These are phyloP conservation scores for Aspergillus affinis DNA, from an alignment of 495 filamentous ascomycete species.

Conservation along the genomic window DNA sequence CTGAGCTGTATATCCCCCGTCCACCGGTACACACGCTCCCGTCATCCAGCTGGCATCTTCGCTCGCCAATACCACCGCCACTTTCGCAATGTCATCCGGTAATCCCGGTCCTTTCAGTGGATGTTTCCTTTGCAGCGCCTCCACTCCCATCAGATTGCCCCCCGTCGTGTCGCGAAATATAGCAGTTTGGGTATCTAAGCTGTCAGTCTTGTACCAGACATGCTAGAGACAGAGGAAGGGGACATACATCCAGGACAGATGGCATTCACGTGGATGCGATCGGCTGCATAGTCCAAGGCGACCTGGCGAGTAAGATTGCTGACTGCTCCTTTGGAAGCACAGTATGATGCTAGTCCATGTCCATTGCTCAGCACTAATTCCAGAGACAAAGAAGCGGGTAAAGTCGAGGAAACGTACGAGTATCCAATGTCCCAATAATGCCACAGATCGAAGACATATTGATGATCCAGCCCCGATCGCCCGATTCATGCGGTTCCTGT, in stretches of 20 bases:
- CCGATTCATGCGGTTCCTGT: slow-evolving; percentile 40
- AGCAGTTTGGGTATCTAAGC: slow-evolving; percentile 27
- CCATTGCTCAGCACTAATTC: not conserved
- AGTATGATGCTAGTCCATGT: slow-evolving; percentile 41
- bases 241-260: slow-evolving; percentile 52
- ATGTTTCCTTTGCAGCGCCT: slow-evolving; percentile 22
- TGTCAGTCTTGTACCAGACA: not conserved
- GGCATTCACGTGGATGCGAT: slow-evolving; percentile 55
- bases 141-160: not conserved
- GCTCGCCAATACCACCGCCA: slow-evolving; percentile 49
- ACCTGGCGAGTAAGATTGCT: slow-evolving; percentile 45
- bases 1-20: slow-evolving; percentile 47
- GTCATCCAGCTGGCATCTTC: slow-evolving; percentile 48
- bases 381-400: not conserved
- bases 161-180: slow-evolving; percentile 16
- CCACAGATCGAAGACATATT: slow-evolving; percentile 49
- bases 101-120: slow-evolving; percentile 44
- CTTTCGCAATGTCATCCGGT: slow-evolving; percentile 46
- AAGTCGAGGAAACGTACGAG: slow-evolving; percentile 4
- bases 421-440: slow-evolving; percentile 27
- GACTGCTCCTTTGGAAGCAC: slow-evolving; percentile 50
- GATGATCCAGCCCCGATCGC: slow-evolving; percentile 55
- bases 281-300: slow-evolving; percentile 48
- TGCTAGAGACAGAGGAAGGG: not conserved
- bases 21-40: slow-evolving; percentile 39